Base-by-base conservation (phyloP, 139 green algal species). In the Mesotaenium endlicherianum region DNA sequence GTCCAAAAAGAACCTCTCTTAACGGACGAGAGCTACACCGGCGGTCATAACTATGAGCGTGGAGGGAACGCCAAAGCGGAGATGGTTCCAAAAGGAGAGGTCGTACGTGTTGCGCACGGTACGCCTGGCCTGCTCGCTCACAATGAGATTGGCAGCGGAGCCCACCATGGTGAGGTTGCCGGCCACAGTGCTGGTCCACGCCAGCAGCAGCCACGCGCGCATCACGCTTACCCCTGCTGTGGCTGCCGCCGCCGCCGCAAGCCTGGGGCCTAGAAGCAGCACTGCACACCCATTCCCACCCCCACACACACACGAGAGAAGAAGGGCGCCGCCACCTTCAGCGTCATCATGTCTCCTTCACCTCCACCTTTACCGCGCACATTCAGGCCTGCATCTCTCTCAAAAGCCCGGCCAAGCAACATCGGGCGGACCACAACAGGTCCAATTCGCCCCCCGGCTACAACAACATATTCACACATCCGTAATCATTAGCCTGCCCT, bases 131-230 rank as follows among this genome's bases (percentile, higher is more conserved):
- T 81, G 6, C 43, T 81, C 74, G 43, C 74, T 71, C 5, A 81
- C 74, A 36, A 81, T 81, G 3, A 81, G 74, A 43, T 70, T 81
- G 31, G 74, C 74, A 17, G 74, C 74, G 6, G 74, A 81, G 5
- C 74, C 74, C 42, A 81, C 8, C 34, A 81, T 60, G 74, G 43
- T 72, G 3, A 81, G 11, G 17, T 81, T 81, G 3, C 74, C 74
- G 11, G 74, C 74, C 43, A 81, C 74, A 44, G 74, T 81, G 74
- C 74, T 81, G 5, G 40, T 55, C 40, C 40, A 81, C 42, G 74
- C 74, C 6, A 81, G 43, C 6, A 81, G 43, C 8, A 81, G 74
- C 74, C 74, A 81, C 43, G 74, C 74, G 11, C 43, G 34, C 30
- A 4, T 55, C 6, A 72, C 74, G 43, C 42, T 72, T 4, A 81